Base-by-base conservation (phyloP, 805 yeast species). In the Kodamaea leandrae region DNA sequence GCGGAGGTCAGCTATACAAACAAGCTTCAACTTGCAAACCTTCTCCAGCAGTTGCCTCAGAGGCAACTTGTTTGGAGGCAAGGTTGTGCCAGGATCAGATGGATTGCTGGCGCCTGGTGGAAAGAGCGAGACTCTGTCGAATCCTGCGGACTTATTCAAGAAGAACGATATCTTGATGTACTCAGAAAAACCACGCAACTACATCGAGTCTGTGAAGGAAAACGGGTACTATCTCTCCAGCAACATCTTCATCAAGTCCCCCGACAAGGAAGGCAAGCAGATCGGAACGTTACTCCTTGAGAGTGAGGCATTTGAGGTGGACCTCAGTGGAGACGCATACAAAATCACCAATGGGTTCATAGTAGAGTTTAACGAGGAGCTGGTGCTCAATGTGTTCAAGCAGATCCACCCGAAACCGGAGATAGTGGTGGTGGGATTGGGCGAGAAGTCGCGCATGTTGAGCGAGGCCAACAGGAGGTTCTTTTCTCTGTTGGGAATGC, bases 381-480 rank as follows among this genome's bases (percentile, higher is more conserved):
- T 63, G n/a, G 60, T 75, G 0, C 60, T 80, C 18, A 67, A 68
- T 10, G 55, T 83, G 3, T 71, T 83, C 42, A 71, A 69, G 14
- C 63, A 79, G 5, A 58, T 83, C 1, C 78, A 80, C 56, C 95
- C 95, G 3, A 80, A 80, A 53, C 95, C 95, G 0, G 95, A 86
- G 53, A 66, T 86, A 33, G 51, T 84, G 36, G 80, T 85, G 6
- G 61, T 86, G 13, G 95, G 95, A 1, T 63, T 84, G 17, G 95
- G 95, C 0, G 66, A 68, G 43, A 69, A 74, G 44, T 72, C 85
- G 2, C 68, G 93, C 35, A 70, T 84, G 58, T 64, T 86, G 48
- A 74, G 80, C 25, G 80, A 78, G n/a, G 48, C 57, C 7, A 81
- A 83, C 37, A 65, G 75, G 36, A 58, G 62, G 28, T 61, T 56